Evolutionary conservation across 805 yeast species (phyloP), one percentile per base, ranked within the genome.

Genomic region (Ogataea trehalophila): DNA sequence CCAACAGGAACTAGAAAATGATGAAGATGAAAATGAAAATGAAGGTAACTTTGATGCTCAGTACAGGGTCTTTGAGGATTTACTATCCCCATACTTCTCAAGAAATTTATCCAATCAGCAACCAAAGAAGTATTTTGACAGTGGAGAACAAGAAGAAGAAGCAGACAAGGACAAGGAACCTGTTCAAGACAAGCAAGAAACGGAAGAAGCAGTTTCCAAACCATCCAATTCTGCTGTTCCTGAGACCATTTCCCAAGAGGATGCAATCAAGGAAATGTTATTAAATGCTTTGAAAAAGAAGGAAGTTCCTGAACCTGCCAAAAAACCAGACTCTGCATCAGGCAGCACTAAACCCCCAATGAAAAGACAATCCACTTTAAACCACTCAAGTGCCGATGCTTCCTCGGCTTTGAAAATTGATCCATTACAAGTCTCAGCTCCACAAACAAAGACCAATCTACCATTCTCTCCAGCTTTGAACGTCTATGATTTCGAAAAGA

Each of bases 401-500:
- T 42, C 38, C 5, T 18, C 44, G 8, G 49, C 50, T 31, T 43
- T 46, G 29, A 53, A 46, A 33, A 64, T 70, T 37, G 74, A 69
- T 44, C 72, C 76, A 8, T 53, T 74, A 26, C 73, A 73, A 54
- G 70, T 74, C 2, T 73, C 78, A 5, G 71, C 72, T 43, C 78
- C 77, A 7, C 74, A 72, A 51, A 51, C 64, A 11, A 65, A 69
- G 36, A 49, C 67, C 26, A 62, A 66, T 17, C 50, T 74, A 41
- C 82, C 83, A 52, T 78, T 77, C 50, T 75, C 83, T 11, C 85
- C 86, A 22, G 76, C 77, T 46, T 66, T 80, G 3, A 81, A 80
- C 52, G 74, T 80, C n/a, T 80, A 79, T 53, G 81, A 80, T 50
- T 66, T 70, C 43, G 68, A 69, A 1, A 69, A 69, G 16, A 62